phyloP scores from a whole-genome alignment of 116 monocot genomes.

The Dioscorea cayenensis region DNA sequence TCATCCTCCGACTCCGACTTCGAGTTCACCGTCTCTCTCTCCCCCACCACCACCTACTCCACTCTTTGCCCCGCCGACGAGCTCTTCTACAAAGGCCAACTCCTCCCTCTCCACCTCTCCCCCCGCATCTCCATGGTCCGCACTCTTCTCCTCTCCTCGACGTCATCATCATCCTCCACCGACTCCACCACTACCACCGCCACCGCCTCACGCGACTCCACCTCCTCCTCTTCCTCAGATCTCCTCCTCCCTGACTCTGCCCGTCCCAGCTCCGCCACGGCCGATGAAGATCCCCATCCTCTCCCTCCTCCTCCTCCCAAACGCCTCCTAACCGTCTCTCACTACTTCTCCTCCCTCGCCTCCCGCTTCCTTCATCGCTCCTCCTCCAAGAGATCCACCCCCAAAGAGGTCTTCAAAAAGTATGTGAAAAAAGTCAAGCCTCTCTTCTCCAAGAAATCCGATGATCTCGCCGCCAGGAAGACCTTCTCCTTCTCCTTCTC shows the following conservation, averaged over 20 bases:
- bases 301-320: background rate
- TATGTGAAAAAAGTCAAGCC: slow-evolving; percentile 83
- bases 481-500: slow-evolving; percentile 68
- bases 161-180: slow-evolving; percentile 54
- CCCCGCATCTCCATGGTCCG: slow-evolving; percentile 77
- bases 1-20: slow-evolving; percentile 66
- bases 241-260: slow-evolving; percentile 45
- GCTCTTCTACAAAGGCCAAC: slow-evolving; percentile 90
- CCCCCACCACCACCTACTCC: slow-evolving; percentile 37
- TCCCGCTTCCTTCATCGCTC: slow-evolving; percentile 61
- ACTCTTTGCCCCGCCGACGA: slow-evolving; percentile 80
- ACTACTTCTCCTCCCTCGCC: slow-evolving; percentile 55
- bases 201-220: slow-evolving; percentile 54
- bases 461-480: slow-evolving; percentile 42
- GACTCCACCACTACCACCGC: slow-evolving; percentile 27
- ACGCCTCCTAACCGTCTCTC: background rate
- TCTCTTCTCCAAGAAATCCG: slow-evolving; percentile 17
- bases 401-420: slow-evolving; percentile 81
- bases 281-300: slow-evolving; percentile 29
- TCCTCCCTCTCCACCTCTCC: slow-evolving; percentile 89
- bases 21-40: slow-evolving; percentile 68
- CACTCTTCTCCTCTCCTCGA: slow-evolving; percentile 53
- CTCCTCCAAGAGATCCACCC: background rate
- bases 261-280: slow-evolving; percentile 56
- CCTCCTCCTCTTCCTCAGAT: slow-evolving; percentile 27